Evolutionary conservation across 1,284 basidiomycete species (phyloP), one percentile per base, ranked within the genome.

Genomic region (Ustilago trichophora): DNA sequence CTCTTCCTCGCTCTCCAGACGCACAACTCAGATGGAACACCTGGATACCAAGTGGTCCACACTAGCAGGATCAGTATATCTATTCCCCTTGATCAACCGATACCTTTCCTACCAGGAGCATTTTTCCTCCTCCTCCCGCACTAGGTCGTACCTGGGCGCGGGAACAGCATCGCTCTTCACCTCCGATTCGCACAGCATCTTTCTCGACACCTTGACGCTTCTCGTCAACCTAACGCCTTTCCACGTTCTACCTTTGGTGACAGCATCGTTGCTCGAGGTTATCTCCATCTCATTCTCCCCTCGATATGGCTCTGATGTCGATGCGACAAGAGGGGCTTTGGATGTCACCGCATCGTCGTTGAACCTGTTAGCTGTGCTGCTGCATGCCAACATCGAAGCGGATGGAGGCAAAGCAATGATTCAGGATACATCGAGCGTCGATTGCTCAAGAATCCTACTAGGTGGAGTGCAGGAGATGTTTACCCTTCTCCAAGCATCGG

Each of bases 51-150:
- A n/a, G 44, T 59, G 54, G 21, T 43, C 16, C n/a, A 70, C 43
- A 0, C 31, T 76, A n/a, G 40, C 75, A 53, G 54, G 76, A 41
- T 42, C 70, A 11, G 55, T 57, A 37, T 82, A 83, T 74, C 86
- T 96, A 47, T 87, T 89, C 50, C 95, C 95, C 0, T 84, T 97
- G 26, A 86, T 97, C 80, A 91, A 92, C 73, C 88, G 89, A 8
- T 95, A 97, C 82, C 95, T 92, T 91, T 51, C 55, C 9, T 63
- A 73, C 41, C 49, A 48, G 7, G 1, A 43, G 1, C 32, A 40
- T 19, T 18, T 34, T 13, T 35, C 22, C 32, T n/a, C n/a, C n/a
- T n/a, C n/a, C n/a, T 21, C 22, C 10, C 7, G n/a, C 21, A 36
- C n/a, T 24, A 32, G 24, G 5, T 19, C 43, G 27, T 31, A 26